Conservation (phyloP, 2,329 filamentous ascomycete species). For the Parafenestella ontariensis region DNA sequence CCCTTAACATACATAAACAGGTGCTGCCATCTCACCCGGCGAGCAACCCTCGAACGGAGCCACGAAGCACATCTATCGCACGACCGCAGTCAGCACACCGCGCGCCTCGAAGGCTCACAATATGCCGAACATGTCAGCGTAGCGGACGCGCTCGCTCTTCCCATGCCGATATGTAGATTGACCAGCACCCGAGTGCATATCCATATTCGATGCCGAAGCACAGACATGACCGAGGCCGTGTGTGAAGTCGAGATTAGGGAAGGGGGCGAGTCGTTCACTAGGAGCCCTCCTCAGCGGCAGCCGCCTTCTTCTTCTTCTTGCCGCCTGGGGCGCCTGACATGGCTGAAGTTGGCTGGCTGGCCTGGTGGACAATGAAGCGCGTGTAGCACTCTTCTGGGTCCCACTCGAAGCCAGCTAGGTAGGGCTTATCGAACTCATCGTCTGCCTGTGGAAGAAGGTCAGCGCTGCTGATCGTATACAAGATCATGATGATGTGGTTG, state of each 20-base stretch:
- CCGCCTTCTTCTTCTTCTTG: constrained; percentile 51
- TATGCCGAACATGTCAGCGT: constrained; percentile 19
- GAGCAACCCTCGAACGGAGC: constrained; percentile 26
- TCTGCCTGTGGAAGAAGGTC: constrained; percentile 64
- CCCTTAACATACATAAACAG: constrained; percentile 36
- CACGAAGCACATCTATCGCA: constrained; percentile 25
- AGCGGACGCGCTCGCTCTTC: constrained; percentile 43
- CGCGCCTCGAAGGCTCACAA: constrained; percentile 23
- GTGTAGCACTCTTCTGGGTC: constrained; percentile 92
- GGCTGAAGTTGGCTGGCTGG: constrained; percentile 60
- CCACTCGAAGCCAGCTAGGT: constrained; percentile 96
- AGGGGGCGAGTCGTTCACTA: constrained; percentile 50
- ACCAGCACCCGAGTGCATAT: constrained; percentile 34
- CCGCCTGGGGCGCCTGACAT: constrained; percentile 54
- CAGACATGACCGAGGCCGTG: constrained; percentile 29
- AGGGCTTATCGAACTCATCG: constrained; percentile 86
- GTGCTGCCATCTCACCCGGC: constrained; percentile 26
- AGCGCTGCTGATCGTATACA: constrained; percentile 15
- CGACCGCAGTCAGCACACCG: constrained; percentile 18
- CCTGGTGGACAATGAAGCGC: constrained; percentile 83
- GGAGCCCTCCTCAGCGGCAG: constrained; percentile 32
- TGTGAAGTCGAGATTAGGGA: constrained; percentile 42
- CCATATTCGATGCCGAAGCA: constrained; percentile 32
- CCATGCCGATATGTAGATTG: constrained; percentile 40
- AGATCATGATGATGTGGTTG: neutral